Base-by-base conservation (phyloP, 768 basidiomycete species). In the Zangia roseola region DNA sequence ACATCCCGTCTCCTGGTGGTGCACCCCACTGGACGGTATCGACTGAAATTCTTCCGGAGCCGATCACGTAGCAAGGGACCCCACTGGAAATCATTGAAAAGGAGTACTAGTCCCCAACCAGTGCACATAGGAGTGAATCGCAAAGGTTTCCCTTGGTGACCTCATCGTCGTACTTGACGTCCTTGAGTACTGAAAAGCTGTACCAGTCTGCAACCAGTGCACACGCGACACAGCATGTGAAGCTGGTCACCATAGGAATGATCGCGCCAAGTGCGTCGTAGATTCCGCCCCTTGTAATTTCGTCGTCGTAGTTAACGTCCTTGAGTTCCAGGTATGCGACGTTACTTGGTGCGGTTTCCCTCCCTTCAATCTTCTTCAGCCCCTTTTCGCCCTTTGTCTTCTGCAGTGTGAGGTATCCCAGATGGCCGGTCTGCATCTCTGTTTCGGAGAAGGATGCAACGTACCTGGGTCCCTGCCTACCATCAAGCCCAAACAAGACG, bases 31-130 rank as follows among this genome's bases (percentile, higher is more conserved):
- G 37, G 38, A 58, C 56, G 12, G 40, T 52, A 5, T 50, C 33
- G 16, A 68, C 43, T 12, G 36, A 35, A 21, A 69, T 49, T 16
- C 42, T 38, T 38, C 67, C 68, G 10, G 66, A 66, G 21, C 68
- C 68, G 12, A 69, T 62, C 8, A 64, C 58, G 3, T 61, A 38
- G 36, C 62, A 64, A 6, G 65, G 47, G 10, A 67, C 20, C 1
- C 71, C 71, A 38, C 53, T 71, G 44, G 63, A 60, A 19, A 72
- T 70, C 58, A 69, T 63, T 0, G 59, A 38, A 45, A 67, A 69
- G 25, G 45, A 46, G 36, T 34, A 62, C 71, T 69, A 71, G 39
- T 71, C 71, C 7, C 13, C 24, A 20, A 52, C 42, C 17, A 64
- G 0, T 4, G 61, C 70, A 38, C 63, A 69, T 20, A 68, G n/a